Percentiles rank a stretch among this genome's conserved stretches.
These are phyloP conservation scores for Epichloe elymi DNA, from an alignment of 2,329 filamentous ascomycete species.

Conservation along the genomic window DNA sequence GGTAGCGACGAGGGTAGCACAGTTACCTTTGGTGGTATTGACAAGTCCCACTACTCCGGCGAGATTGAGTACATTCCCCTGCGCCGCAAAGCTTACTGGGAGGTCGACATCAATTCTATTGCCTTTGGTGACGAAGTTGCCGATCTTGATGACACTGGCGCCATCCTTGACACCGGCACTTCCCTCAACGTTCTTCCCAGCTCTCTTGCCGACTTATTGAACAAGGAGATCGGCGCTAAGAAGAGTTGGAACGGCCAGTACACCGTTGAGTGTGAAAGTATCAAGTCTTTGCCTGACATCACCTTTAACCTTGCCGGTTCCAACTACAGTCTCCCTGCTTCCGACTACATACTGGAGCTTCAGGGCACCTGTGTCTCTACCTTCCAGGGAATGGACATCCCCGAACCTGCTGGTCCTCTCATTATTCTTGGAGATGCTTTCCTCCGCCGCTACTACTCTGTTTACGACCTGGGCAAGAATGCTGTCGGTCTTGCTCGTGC, in stretches of 20 bases:
- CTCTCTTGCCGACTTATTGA: conserved; percentile 86
- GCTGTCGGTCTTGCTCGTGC: conserved; percentile 81
- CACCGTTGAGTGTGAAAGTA: conserved; percentile 77
- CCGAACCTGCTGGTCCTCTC: conserved; percentile 76
- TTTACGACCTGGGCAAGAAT: conserved; percentile 86
- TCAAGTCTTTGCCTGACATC: conserved; percentile 73
- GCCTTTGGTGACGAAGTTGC: conserved; percentile 75
- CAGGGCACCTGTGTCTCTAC: conserved; percentile 93
- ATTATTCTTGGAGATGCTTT: conserved; percentile 88
- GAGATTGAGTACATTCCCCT: conserved; percentile 88
- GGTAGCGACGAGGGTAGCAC: conserved; percentile 64
- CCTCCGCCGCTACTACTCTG: conserved; percentile 80
- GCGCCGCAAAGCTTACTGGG: conserved; percentile 98
- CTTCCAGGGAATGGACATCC: conserved; percentile 94
- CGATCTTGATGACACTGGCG: conserved; percentile 86
- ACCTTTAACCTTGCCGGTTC: conserved; percentile 82
- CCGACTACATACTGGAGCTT: conserved; percentile 93
- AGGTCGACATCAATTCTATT: conserved; percentile 91
- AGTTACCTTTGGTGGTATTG: conserved; percentile 78
- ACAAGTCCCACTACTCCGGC: conserved; percentile 68
- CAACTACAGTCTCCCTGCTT: conserved; percentile 80
- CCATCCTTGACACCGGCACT: conserved; percentile 95
- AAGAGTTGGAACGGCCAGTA: conserved; percentile 98
- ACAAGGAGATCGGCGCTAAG: conserved; percentile 95
- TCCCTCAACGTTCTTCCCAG: conserved; percentile 91